These are phyloP conservation scores for Globisporangium spiculum DNA, from an alignment of 352 stramenopile genomes.

Conservation along the genomic window DNA sequence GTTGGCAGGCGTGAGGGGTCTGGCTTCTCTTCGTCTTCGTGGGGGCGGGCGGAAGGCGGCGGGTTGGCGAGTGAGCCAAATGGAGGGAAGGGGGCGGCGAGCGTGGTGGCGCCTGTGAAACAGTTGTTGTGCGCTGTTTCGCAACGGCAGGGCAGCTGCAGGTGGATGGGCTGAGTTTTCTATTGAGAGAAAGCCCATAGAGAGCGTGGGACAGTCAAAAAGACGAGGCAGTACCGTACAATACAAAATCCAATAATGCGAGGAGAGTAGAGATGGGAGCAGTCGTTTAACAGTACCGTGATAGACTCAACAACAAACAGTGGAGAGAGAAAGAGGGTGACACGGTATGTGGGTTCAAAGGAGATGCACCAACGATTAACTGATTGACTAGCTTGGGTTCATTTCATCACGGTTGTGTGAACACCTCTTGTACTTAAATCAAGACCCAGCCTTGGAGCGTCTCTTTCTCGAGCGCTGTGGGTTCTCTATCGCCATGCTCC, in stretches of 20 bases:
- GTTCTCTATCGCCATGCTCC: neutral
- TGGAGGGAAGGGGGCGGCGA: neutral
- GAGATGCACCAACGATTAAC: neutral
- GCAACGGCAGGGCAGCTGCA: neutral
- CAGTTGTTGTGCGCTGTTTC: neutral
- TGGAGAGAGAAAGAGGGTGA: neutral
- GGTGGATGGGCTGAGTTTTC: neutral
- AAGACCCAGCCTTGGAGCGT: neutral
- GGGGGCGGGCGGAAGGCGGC: neutral
- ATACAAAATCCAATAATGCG: neutral
- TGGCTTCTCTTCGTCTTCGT: neutral
- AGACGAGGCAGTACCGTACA: neutral
- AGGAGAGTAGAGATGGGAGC: neutral
- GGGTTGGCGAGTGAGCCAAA: constrained; percentile 1
- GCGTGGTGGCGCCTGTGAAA: neutral
- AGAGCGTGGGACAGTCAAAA: neutral
- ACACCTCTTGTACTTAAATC: neutral
- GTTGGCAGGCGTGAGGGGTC: neutral
- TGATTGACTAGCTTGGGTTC: too few relatives aligned
- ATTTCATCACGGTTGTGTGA: too few relatives aligned
- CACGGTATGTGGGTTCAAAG: neutral
- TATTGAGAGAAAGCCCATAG: neutral
- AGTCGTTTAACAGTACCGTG: neutral
- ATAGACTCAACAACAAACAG: neutral
- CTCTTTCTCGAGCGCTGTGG: neutral